Evolutionary conservation across 2,329 filamentous ascomycete species (phyloP), one percentile per base, ranked within the genome.

Genomic region (Diaporthe destruens): DNA sequence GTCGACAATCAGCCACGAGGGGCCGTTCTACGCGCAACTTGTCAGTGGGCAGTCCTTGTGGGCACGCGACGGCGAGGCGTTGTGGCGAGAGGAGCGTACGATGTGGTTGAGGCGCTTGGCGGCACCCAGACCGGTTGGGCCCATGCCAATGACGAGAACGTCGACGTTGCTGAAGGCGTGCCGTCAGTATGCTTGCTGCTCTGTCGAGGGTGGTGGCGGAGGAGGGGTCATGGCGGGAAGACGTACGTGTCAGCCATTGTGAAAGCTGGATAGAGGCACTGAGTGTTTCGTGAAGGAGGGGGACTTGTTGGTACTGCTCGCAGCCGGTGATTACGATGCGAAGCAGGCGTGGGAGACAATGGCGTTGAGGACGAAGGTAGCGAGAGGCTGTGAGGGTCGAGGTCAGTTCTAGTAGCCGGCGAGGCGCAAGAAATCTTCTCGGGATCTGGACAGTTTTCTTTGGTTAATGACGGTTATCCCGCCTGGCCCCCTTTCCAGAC

Each of bases 21-120:
- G 93, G 77, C 92, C 93, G 81, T 97, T 89, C 96, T 98, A 79
- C 71, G 36, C 34, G 20, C 25, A 18, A 25, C 23, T 72, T 44
- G 75, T 81, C 72, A 82, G 78, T 74, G 63, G 63, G 61, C 75
- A 29, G 69, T 67, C 74, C 65, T 71, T 76, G 18, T 74, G 75
- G 76, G 73, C 71, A 55, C 39, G 67, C 36, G 53, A 42, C n/a
- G 53, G 69, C 16, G 75, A 71, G 70, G 76, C 75, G 72, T 65
- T 36, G 44, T 29, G 68, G 73, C 76, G 77, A 79, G 82, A 80
- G 77, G 77, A 75, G 82, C 92, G 78, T 88, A 98, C 96, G 81
- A 98, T 92, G 86, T 99, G 96, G 85, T 98, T 93, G 77, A 99
- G 90, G 82, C 96, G 94, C 89, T 99, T 99, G 79, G 96, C 96